Evolutionary conservation across 108 stramenopile species (phyloP).

Genomic region (Discostella pseudostelligera): DNA sequence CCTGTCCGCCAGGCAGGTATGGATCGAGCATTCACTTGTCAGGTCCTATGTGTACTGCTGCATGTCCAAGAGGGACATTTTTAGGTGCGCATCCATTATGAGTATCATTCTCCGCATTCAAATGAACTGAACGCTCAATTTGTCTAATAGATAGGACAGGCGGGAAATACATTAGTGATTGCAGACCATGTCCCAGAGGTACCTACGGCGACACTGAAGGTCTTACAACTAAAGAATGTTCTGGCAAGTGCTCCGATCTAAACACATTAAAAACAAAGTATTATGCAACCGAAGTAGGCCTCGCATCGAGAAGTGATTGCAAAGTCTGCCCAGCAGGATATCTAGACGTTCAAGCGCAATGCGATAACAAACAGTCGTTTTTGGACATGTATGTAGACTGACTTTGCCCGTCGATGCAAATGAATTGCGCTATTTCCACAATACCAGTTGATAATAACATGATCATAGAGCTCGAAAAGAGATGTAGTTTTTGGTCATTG

Average conservation of each 20-base stretch:
- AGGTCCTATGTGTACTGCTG: conserved; percentile 6
- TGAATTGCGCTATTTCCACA: too few species aligned
- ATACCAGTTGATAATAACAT: too few species aligned
- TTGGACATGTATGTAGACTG: too few species aligned
- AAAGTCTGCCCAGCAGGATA: conserved; percentile 14
- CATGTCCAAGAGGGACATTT: conserved; percentile 31
- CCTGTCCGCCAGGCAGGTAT: conserved; percentile 33
- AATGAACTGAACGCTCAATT: too few species aligned
- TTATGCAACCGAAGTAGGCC: conserved; percentile 24
- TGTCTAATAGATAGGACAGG: conserved; percentile 40
- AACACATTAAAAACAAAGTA: conserved; percentile 29
- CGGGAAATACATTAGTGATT: conserved; percentile 16
- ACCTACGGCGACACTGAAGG: conserved; percentile 34
- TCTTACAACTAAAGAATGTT: conserved; percentile 23
- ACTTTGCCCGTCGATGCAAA: too few species aligned
- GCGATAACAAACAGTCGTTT: background rate
- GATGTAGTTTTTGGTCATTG: too few species aligned
- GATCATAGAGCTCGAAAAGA: too few species aligned
- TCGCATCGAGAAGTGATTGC: conserved; percentile 15
- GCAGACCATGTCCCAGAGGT: conserved; percentile 37
- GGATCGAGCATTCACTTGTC: conserved; percentile 25
- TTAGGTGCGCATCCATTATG: conserved; percentile 3
- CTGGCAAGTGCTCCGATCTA: conserved; percentile 28
- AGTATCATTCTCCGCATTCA: background rate
- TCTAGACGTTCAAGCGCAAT: conserved; percentile 5